Percentiles rank a stretch among this genome's conserved stretches.
Evolutionary conservation across 2,329 filamentous ascomycete species (phyloP).

Genomic region (Scleromitrula shiraiana): DNA sequence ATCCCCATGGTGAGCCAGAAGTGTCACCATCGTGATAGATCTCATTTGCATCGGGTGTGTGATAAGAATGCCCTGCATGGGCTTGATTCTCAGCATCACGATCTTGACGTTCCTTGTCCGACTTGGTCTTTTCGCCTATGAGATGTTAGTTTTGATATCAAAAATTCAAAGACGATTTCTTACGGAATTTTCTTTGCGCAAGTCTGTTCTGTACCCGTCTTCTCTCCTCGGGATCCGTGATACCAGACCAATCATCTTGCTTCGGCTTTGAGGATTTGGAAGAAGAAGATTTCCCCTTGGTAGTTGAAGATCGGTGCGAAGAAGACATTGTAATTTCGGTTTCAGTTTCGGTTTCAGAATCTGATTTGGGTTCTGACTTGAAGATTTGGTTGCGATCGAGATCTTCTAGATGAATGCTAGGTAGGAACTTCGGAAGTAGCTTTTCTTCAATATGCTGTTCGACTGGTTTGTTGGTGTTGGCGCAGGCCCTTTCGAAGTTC

Average conservation of each 20-base stretch:
- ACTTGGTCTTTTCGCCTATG: slow-evolving; percentile 60
- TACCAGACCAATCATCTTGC: slow-evolving; percentile 58
- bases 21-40: slow-evolving; percentile 45
- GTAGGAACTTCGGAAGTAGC: slow-evolving; percentile 15
- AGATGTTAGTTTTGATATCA: slow-evolving; percentile 6
- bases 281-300: slow-evolving; percentile 17
- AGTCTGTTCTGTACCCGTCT: slow-evolving; percentile 69
- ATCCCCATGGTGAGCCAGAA: slow-evolving; percentile 66
- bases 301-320: slow-evolving; percentile 23
- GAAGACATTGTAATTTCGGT: slow-evolving; percentile 27
- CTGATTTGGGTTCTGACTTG: slow-evolving; percentile 12
- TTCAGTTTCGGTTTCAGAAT: slow-evolving; percentile 18
- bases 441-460: slow-evolving; percentile 12
- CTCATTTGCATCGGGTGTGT: slow-evolving; percentile 49
- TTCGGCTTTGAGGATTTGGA: slow-evolving; percentile 35
- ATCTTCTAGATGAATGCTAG: slow-evolving; percentile 23
- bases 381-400: slow-evolving; percentile 17
- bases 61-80: slow-evolving; percentile 57
- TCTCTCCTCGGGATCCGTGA: slow-evolving; percentile 63
- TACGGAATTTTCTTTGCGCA: slow-evolving; percentile 70
- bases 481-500: slow-evolving; percentile 18
- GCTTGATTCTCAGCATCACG: slow-evolving; percentile 56
- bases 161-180: slow-evolving; percentile 28
- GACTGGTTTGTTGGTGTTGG: slow-evolving; percentile 16
- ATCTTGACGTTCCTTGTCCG: slow-evolving; percentile 57